Percentiles rank a stretch among this genome's conserved stretches.
Evolutionary conservation across 2,329 filamentous ascomycete species (phyloP).

Genomic region (Ophiocordyceps sinensis): DNA sequence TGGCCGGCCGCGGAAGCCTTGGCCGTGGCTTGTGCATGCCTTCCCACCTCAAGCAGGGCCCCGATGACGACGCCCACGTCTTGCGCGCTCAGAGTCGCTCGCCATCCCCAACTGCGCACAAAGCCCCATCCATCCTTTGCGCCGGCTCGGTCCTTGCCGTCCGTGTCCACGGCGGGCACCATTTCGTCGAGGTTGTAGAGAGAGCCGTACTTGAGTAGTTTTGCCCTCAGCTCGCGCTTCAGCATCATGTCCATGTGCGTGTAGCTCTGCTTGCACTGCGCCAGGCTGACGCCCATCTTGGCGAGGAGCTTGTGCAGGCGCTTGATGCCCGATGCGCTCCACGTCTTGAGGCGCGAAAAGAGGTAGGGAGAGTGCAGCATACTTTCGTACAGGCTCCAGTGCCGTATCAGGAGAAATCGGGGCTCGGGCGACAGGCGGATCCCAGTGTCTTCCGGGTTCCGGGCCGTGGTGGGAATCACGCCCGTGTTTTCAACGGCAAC

Average conservation of each 20-base stretch:
- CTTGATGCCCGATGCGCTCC: conserved; percentile 81
- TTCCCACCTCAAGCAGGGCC: conserved; percentile 84
- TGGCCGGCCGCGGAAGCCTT: conserved; percentile 16
- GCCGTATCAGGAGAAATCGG: conserved; percentile 78
- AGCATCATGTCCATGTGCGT: conserved; percentile 98
- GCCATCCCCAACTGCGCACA: conserved; percentile 94
- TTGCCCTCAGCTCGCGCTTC: conserved; percentile 72
- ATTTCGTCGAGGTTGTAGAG: conserved; percentile 90
- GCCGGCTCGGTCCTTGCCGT: conserved; percentile 52
- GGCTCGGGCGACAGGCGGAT: conserved; percentile 91
- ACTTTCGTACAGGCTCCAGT: conserved; percentile 96
- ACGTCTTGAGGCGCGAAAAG: conserved; percentile 81
- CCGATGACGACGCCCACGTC: conserved; percentile 90
- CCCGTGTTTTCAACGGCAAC: conserved; percentile 53
- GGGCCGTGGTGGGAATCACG: conserved; percentile 78
- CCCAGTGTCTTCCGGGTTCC: conserved; percentile 78
- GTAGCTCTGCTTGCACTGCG: conserved; percentile 90
- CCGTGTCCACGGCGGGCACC: conserved; percentile 64
- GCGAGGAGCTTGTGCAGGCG: conserved; percentile 85
- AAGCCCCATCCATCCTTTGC: conserved; percentile 93
- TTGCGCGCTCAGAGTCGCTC: conserved; percentile 80
- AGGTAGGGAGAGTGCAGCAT: conserved; percentile 97
- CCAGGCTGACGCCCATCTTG: conserved; percentile 93
- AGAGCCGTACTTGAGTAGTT: conserved; percentile 80
- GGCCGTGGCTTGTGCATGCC: conserved; percentile 25